Conservation (phyloP, 2,329 filamentous ascomycete genomes). For the Fusarium albosuccineum region DNA sequence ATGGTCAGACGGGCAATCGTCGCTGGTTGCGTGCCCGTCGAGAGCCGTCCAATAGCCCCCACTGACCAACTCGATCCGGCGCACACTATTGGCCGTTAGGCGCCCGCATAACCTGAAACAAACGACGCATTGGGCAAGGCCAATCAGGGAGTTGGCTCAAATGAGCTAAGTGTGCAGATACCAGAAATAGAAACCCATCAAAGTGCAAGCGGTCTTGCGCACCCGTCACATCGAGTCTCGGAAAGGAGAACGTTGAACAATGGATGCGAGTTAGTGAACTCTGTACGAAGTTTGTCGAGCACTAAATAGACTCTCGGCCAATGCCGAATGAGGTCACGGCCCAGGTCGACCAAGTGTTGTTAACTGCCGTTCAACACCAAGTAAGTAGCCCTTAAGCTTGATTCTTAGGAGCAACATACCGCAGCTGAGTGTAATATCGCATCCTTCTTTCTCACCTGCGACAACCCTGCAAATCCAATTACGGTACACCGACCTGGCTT, state of each 20-base stretch:
- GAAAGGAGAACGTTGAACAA: conserved; percentile 18
- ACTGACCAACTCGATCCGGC: conserved; percentile 18
- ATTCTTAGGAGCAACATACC: conserved; percentile 3
- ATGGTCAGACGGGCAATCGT: conserved; percentile 24
- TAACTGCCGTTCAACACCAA: too few relatives aligned
- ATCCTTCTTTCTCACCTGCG: conserved; percentile 31
- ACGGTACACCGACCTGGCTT: conserved; percentile 37
- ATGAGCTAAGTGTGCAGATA: conserved; percentile 13
- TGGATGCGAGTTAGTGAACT: conserved; percentile 7
- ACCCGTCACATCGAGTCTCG: conserved; percentile 10
- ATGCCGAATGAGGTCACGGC: neutral
- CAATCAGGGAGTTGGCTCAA: conserved; percentile 40
- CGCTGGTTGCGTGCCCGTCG: conserved; percentile 18
- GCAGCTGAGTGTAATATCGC: conserved; percentile 24
- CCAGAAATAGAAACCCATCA: conserved; percentile 45
- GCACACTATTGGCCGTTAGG: conserved; percentile 47
- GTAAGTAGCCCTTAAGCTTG: neutral
- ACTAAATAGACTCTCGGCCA: neutral
- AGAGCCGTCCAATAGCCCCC: conserved; percentile 23
- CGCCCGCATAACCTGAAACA: conserved; percentile 54
- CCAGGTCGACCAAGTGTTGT: neutral
- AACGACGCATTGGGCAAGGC: conserved; percentile 45
- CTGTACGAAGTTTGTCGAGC: neutral
- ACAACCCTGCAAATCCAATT: conserved; percentile 40
- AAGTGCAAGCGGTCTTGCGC: conserved; percentile 9